Evolutionary conservation across 148 eudicot species (phyloP), one percentile per base, ranked within the genome.

Genomic region (Oxyria digyna): DNA sequence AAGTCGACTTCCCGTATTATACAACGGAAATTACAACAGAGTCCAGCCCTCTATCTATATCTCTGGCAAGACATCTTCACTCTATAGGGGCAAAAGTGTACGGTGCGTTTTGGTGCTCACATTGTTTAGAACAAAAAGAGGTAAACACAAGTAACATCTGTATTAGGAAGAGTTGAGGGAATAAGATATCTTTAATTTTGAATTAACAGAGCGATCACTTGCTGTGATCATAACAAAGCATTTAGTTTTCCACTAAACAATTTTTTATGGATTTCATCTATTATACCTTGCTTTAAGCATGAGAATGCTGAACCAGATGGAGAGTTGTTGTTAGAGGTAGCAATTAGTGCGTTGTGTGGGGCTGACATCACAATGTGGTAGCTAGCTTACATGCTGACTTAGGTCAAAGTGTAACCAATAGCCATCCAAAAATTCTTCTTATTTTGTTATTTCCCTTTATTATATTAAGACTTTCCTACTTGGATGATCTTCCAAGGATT

Each of bases 61-160:
- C 92, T 69, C 96, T 94, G 69, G 98, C 97, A 67, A 87, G 52
- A 71, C 89, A 94, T 79, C 84, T 94, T 72, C 91, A 77, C 57
- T 90, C 97, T 17, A 73, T 82, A 14, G 98, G 98, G 72, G 98
- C 98, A 62, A 94, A 90, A 79, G 81, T 94, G 87, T 94, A 90
- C 74, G 98, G 97, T 37, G 98, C 98, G 69, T 94, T 94, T 75
- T 94, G 98, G 98, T 94, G 98, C 80, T 81, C 96, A 20, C 98
- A 94, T 76, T 94, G 97, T 75, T 71, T 74, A 55, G 96, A 94
- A 67, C 98, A 94, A 68, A 94, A 90, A 69, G 79, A 89, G 93
- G 97, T 91, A 82, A 18, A 8, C 38, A 66, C 18, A n/a, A 6
- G 33, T 57, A 57, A 57, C 64, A 27, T 14, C 59, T 57, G 37